Conservation (phyloP, 169 alveolate species). For the Plasmodium vivax region DNA sequence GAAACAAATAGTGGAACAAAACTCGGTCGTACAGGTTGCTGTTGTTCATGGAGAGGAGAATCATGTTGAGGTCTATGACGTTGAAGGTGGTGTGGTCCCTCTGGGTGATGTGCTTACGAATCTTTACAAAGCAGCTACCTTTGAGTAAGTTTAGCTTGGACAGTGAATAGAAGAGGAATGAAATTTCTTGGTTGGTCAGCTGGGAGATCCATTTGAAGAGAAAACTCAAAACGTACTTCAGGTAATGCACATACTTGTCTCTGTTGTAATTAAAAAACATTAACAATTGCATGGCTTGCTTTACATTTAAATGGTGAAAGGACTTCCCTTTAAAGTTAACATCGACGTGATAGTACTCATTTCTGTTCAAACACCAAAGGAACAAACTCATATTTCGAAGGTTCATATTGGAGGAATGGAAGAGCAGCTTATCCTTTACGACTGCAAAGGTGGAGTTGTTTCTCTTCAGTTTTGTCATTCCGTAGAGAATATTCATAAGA, state of each 20-base stretch:
- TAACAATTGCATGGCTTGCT: constrained; percentile 71
- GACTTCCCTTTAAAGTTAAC: constrained; percentile 26
- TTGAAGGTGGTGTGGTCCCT: constrained; percentile 12
- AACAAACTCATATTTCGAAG: constrained; percentile 60
- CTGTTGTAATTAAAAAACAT: constrained; percentile 48
- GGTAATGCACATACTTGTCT: constrained; percentile 45
- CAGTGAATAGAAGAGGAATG: constrained; percentile 47
- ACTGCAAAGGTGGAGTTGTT: constrained; percentile 9
- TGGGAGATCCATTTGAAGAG: constrained; percentile 14
- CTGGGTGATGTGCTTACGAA: constrained; percentile 17
- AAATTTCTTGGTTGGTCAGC: constrained; percentile 48
- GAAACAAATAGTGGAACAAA: constrained; percentile 12
- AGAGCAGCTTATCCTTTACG: constrained; percentile 56
- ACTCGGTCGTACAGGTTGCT: constrained; percentile 44
- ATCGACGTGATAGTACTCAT: constrained; percentile 29
- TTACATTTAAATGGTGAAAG: constrained; percentile 54
- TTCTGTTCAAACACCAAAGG: constrained; percentile 64
- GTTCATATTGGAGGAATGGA: constrained; percentile 51
- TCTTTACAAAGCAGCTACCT: constrained; percentile 11
- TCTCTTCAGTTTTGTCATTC: constrained; percentile 66
- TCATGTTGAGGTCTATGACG: constrained; percentile 46
- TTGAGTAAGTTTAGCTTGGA: constrained; percentile 32
- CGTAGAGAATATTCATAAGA: constrained; percentile 57
- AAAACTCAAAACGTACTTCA: constrained; percentile 44
- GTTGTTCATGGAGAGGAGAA: constrained; percentile 31